Evolutionary conservation across 2,329 filamentous ascomycete species (phyloP), one percentile per base, ranked within the genome.

Genomic region (Fusarium concolor): DNA sequence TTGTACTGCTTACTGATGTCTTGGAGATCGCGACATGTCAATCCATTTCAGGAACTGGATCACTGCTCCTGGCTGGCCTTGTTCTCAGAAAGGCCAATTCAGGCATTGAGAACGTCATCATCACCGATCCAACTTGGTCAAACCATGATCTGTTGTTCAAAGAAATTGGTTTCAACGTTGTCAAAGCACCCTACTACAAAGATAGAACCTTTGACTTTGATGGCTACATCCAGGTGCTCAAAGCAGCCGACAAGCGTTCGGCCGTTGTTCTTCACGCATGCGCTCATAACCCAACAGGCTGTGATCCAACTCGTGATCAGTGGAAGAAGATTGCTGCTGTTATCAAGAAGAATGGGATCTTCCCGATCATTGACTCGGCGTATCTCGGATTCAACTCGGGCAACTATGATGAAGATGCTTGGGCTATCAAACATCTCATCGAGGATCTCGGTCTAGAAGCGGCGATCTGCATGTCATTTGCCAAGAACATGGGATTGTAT

Each of bases 381-480:
- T 74, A 74, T 5, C 28, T 74, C 4, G 71, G 70, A 2, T 74
- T 73, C 39, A 73, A 72, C 38, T 73, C 71, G 0, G 71, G 71
- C 0, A 66, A 68, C 0, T 68, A 74, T 2, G 71, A 74, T 10
- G 56, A 73, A 18, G 71, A 74, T 28, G 71, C 71, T 5, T 74
- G 70, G 68, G 65, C 70, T 1, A 53, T 74, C 3, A 57, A 55
- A 3, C 45, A 74, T n/a, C 62, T 74, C 9, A 59, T 73, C 5
- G 74, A 78, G 15, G 75, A 76, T 26, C 67, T 79, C 10, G 71
- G 71, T 2, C 72, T 83, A 57, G 86, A 89, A 75, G 81, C 86
- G 6, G 83, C 85, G 51, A 78, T 89, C 5, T 86, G 85, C 47
- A 81, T 88, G 74, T 89, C 87, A 0, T 89, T 89, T 69, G 86